Base-by-base conservation (phyloP, 352 stramenopile species). In the Phytophthora rubi region DNA sequence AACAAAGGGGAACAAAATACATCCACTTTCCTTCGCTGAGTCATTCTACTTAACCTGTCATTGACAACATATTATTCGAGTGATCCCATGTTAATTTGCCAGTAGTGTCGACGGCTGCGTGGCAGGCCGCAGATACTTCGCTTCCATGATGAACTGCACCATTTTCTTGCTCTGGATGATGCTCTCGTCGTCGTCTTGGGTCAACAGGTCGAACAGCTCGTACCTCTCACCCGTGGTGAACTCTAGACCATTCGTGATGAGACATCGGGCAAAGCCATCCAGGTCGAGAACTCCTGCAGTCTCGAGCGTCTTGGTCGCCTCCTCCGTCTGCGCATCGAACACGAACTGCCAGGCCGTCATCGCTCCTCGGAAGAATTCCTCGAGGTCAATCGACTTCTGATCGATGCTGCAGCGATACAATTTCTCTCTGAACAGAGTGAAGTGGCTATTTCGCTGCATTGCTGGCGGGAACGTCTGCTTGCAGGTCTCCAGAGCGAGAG, bases 131-230 rank as follows among this genome's bases (percentile, higher is more conserved):
- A 71, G 23, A 47, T 82, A 73, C 10, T 79, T 79, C 16, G 62
- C 63, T 66, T 79, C 71, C 52, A 82, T 67, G 52, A 82, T 42
- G 45, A 79, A 69, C 23, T 80, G 60, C 32, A 66, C 37, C 62
- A 79, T 67, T 65, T 64, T 73, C 58, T 77, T 79, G 33, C 65
- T 77, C 0, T 71, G 51, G 10, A 83, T 59, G 9, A 79, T 30
- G 3, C 32, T 71, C 49, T 72, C 70, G 23, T 82, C 72, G 15
- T 77, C 67, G 3, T 90, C 79, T 6, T 62, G 65, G 10, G 73
- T 75, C 26, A 92, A 57, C 51, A 80, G 35, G 35, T 90, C 82
- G 45, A 89, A 91, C 15, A 87, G 59, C 62, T 92, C 82, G 23
- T 88, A 75, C 6, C 81, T 48, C 44, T 92, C 81, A 2, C 82